A percentile compares a stretch with the other conserved stretches of the same genome.
Evolutionary conservation across 2,329 filamentous ascomycete species (phyloP).

Genomic region (Furcasterigmium sp.): DNA sequence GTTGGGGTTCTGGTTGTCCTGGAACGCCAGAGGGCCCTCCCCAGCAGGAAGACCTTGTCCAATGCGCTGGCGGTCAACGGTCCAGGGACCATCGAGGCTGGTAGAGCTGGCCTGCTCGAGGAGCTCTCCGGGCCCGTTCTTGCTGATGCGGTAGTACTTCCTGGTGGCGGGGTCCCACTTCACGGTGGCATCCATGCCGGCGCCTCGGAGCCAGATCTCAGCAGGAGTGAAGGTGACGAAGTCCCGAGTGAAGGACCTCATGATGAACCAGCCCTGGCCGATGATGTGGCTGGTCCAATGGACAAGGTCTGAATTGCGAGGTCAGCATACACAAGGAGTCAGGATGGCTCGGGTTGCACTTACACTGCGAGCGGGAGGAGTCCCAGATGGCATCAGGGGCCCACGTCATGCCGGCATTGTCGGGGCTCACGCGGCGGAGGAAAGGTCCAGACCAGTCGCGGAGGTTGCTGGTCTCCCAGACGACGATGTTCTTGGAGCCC

Average conservation of each 20-base stretch:
- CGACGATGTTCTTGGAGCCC: conserved; percentile 27
- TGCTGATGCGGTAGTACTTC: conserved; percentile 9
- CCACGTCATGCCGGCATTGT: conserved; percentile 34
- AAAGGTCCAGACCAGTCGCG: conserved; percentile 31
- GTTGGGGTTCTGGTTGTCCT: conserved; percentile 7
- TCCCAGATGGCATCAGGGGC: conserved; percentile 33
- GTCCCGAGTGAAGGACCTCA: conserved; percentile 9
- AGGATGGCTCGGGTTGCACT: no score
- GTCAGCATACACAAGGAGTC: no score
- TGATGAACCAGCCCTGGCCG: conserved; percentile 12
- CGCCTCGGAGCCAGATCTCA: conserved; percentile 3
- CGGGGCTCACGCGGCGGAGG: conserved; percentile 30
- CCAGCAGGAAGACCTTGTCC: conserved; percentile 10
- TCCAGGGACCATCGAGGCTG: conserved; percentile 9
- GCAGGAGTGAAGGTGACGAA: conserved; percentile 10
- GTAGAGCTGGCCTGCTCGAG: conserved; percentile 9
- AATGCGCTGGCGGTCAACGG: conserved; percentile 7
- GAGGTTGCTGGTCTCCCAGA: conserved; percentile 35
- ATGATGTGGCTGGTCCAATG: conserved; percentile 4
- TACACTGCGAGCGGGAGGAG: conserved; percentile 6
- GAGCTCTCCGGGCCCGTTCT: conserved; percentile 11
- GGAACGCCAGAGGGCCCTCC: conserved; percentile 12
- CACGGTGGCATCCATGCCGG: conserved; percentile 13
- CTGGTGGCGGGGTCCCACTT: conserved; percentile 1
- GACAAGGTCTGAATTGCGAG: no score